Conservation (phyloP, 177 flowering plant genomes). For the Vitis hybrid region DNA sequence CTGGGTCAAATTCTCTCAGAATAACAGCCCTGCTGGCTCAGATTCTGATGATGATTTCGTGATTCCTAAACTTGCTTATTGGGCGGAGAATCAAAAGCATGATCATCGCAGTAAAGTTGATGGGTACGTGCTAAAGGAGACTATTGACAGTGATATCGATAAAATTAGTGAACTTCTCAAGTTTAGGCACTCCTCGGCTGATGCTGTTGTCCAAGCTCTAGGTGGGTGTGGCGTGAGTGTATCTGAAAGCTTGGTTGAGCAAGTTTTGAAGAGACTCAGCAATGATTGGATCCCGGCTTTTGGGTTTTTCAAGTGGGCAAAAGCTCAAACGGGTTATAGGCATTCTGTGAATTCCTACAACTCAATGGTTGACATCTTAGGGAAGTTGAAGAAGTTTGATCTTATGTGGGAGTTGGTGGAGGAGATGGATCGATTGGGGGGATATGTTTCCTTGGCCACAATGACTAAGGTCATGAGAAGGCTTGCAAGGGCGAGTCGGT, state of each 20-base stretch:
- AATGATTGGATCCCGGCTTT: conserved; percentile 52
- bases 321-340: conserved; percentile 30
- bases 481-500: conserved; percentile 37
- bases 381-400: conserved; percentile 49
- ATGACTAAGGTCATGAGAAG: conserved; percentile 54
- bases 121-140: conserved; percentile 1
- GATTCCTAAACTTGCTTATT: conserved; percentile 42
- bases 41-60: conserved; percentile 47
- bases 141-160: conserved; percentile 32
- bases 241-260: conserved; percentile 37
- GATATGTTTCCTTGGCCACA: conserved; percentile 40
- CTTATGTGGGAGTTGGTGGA: conserved; percentile 53
- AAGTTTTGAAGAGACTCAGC: conserved; percentile 44
- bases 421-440: conserved; percentile 44
- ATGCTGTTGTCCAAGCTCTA: conserved; percentile 35
- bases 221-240: conserved; percentile 15
- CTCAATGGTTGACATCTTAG: conserved; percentile 54
- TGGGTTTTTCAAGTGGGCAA: conserved; percentile 63
- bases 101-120: conserved; percentile 13
- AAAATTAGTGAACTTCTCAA: conserved; percentile 38
- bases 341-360: conserved; percentile 38
- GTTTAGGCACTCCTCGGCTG: conserved; percentile 29
- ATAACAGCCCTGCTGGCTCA: conserved; percentile 3
- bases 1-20: conserved; percentile 41
- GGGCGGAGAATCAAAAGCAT: conserved; percentile 32